Percentiles rank a stretch among this genome's conserved stretches.
These are phyloP conservation scores for Anethum foeniculum DNA, from an alignment of 140 eudicot species.

Conservation along the genomic window DNA sequence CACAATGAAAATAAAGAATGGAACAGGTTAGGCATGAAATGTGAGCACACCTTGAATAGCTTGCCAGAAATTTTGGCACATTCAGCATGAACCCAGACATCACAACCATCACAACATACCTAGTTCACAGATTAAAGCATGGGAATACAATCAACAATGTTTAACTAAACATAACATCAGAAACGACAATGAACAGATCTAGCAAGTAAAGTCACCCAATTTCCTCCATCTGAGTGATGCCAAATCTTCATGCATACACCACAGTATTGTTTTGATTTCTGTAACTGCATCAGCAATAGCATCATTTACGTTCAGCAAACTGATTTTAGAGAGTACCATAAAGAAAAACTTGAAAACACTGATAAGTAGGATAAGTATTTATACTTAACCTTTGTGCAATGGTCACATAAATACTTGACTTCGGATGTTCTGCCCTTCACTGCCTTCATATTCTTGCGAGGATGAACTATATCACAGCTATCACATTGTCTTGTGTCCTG, in stretches of 20 bases:
- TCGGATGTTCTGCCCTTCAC: constrained; percentile 27
- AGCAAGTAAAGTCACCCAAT: constrained; percentile 54
- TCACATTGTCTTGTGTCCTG: constrained; percentile 45
- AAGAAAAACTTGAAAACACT: not conserved
- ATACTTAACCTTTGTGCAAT: constrained; percentile 57
- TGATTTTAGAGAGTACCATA: not conserved
- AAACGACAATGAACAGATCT: constrained; percentile 4
- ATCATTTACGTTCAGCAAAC: not conserved
- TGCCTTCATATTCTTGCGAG: constrained; percentile 46
- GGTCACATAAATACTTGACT: constrained; percentile 46
- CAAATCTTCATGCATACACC: constrained; percentile 84
- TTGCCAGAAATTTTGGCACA: constrained; percentile 46
- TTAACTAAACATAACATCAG: not conserved
- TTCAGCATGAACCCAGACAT: constrained; percentile 87
- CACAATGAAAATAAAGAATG: not conserved
- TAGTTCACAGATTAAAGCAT: constrained; percentile 21
- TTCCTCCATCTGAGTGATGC: constrained; percentile 97
- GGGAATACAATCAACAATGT: not conserved
- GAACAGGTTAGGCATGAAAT: constrained; percentile 5
- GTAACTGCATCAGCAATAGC: constrained; percentile 33
- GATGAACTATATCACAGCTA: constrained; percentile 55
- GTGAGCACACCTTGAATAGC: constrained; percentile 41
- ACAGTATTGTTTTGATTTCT: constrained; percentile 82
- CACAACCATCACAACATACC: constrained; percentile 95
- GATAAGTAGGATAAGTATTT: constrained; percentile 2